Conservation (phyloP, 2,329 filamentous ascomycete species). For the Verticillium nonalfalfae region DNA sequence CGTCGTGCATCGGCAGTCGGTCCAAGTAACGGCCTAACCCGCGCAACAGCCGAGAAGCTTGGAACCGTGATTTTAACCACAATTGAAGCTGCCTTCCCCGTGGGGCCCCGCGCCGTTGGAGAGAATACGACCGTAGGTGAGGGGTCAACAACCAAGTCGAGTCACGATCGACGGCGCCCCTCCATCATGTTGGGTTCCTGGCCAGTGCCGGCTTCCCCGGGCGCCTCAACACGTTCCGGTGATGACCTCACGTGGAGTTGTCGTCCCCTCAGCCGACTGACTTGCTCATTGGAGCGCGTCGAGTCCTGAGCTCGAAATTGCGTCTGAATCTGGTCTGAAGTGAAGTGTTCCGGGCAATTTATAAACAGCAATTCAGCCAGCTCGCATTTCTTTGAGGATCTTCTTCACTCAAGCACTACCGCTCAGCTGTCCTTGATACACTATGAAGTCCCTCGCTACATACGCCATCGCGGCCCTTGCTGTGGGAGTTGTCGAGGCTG, state of each 20-base stretch:
- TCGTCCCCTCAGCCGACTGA: not conserved
- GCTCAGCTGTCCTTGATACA: not conserved
- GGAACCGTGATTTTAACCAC: not conserved
- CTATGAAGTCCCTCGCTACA: not conserved
- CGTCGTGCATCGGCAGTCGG: not conserved
- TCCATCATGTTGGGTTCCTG: not conserved
- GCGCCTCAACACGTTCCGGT: not conserved
- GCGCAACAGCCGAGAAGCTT: not conserved
- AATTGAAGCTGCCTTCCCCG: not conserved
- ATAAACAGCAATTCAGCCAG: not conserved
- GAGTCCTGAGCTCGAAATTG: not conserved
- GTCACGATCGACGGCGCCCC: not conserved
- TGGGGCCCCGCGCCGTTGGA: not conserved
- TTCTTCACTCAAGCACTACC: not conserved
- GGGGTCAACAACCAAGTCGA: not conserved
- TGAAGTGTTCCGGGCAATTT: not conserved
- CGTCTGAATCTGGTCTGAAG: not conserved
- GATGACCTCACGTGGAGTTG: not conserved
- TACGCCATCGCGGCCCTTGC: not conserved
- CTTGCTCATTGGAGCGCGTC: not conserved
- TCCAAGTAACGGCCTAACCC: not conserved
- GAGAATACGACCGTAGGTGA: not conserved
- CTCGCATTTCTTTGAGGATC: not conserved
- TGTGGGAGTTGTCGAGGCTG: slow-evolving; percentile 4
- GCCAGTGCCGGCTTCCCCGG: not conserved